Evolutionary conservation across 176 grass and related monocot genomes (phyloP).

Genomic region (Alopecurus myosuroides): DNA sequence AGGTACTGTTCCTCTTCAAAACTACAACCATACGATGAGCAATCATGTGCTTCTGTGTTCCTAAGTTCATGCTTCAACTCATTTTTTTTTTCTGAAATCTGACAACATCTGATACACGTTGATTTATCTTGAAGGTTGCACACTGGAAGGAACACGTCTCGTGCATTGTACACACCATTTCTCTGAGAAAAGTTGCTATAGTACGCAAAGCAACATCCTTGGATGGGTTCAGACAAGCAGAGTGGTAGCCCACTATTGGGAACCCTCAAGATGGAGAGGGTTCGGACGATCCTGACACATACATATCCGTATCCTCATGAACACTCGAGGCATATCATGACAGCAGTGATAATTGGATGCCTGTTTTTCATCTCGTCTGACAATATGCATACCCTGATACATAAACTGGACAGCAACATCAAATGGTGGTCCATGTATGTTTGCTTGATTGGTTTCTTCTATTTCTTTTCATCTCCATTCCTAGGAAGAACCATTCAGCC

Average conservation of each 20-base stretch:
- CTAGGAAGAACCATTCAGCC: conserved; percentile 90
- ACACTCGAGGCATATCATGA: conserved; percentile 88
- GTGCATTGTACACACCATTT: background rate
- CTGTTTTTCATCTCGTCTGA: conserved; percentile 88
- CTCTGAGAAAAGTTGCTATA: background rate
- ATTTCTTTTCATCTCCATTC: conserved; percentile 94
- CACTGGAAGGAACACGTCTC: background rate
- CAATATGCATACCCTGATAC: conserved; percentile 89
- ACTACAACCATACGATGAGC: background rate
- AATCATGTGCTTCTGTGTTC: background rate
- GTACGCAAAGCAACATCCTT: conserved; percentile 6
- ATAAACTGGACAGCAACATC: conserved; percentile 83
- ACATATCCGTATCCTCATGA: conserved; percentile 87
- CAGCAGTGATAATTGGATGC: conserved; percentile 69
- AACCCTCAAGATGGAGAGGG: conserved; percentile 77
- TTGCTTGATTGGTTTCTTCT: conserved; percentile 96
- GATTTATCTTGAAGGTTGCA: conserved; percentile 1
- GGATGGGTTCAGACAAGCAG: conserved; percentile 66
- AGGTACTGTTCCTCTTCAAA: background rate
- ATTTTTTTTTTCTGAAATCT: background rate
- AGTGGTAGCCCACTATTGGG: conserved; percentile 57
- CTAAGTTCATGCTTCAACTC: background rate
- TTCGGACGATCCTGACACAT: conserved; percentile 74
- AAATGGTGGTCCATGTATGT: conserved; percentile 99
- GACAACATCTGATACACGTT: background rate